phyloP scores from a whole-genome alignment of 2,329 filamentous ascomycete species.

The Orbilia ellipsospora region DNA sequence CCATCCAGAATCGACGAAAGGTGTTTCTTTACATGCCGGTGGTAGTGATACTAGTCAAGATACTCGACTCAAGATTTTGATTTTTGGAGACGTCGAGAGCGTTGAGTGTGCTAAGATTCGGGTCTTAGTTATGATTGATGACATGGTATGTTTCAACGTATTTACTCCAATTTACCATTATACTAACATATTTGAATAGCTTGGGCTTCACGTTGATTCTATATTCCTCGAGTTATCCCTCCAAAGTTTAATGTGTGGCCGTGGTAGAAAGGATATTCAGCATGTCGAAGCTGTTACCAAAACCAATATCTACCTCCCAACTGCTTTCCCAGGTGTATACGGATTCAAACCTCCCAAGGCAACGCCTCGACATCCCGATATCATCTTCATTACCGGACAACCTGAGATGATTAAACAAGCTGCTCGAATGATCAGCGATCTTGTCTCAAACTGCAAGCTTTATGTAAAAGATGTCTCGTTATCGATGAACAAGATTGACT shows the following conservation, averaged over 20 bases:
- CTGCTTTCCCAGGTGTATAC: constrained; percentile 90
- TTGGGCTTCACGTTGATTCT: constrained; percentile 78
- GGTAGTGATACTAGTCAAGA: constrained; percentile 83
- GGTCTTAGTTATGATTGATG: constrained; percentile 96
- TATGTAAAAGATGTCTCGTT: constrained; percentile 93
- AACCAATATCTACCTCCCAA: constrained; percentile 97
- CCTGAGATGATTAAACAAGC: constrained; percentile 85
- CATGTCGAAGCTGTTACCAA: constrained; percentile 94
- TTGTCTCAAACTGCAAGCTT: constrained; percentile 69
- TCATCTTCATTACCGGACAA: constrained; percentile 95
- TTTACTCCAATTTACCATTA: constrained; percentile 58
- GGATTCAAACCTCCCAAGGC: constrained; percentile 87
- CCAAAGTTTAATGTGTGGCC: constrained; percentile 91
- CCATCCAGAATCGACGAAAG: constrained; percentile 64
- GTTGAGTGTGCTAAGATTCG: constrained; percentile 97
- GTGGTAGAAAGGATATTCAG: constrained; percentile 97
- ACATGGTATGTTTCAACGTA: constrained; percentile 52
- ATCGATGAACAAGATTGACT: constrained; percentile 91
- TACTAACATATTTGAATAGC: constrained; percentile 64
- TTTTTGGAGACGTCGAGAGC: constrained; percentile 94
- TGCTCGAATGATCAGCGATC: constrained; percentile 89
- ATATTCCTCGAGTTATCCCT: constrained; percentile 85
- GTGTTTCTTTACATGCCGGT: constrained; percentile 77
- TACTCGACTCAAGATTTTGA: constrained; percentile 88
- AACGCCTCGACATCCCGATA: constrained; percentile 81